phyloP scores from a whole-genome alignment of 2,329 filamentous ascomycete genomes.

The Penicillium sp. region DNA sequence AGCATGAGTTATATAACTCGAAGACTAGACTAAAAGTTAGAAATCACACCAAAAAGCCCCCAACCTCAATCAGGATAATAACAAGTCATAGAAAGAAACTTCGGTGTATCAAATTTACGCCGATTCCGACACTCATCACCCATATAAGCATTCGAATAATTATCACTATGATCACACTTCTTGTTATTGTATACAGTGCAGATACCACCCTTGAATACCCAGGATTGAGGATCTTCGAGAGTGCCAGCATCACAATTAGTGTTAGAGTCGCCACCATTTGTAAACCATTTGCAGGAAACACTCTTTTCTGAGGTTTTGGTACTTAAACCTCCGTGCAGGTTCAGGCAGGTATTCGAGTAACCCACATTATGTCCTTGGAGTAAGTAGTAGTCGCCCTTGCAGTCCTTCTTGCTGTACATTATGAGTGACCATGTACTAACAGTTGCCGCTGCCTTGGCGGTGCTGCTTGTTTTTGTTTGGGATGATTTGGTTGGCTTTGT shows the following conservation, averaged over 20 bases:
- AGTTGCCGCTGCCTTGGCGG: background rate
- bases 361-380: conserved; percentile 6
- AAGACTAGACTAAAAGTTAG: too few relatives aligned
- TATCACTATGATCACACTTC: background rate
- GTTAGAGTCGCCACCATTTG: background rate
- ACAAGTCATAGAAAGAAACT: too few relatives aligned
- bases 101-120: background rate
- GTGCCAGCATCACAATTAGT: background rate
- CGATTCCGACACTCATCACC: background rate
- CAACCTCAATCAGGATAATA: too few relatives aligned
- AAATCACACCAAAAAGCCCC: too few relatives aligned
- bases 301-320: background rate
- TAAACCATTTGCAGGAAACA: background rate
- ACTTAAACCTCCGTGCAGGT: background rate
- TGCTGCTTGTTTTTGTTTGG: background rate
- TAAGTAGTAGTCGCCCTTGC: conserved; percentile 13
- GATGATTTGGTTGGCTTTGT: background rate
- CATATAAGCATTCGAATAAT: background rate
- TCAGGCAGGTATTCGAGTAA: background rate
- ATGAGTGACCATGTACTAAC: conserved; percentile 4
- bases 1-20: too few relatives aligned
- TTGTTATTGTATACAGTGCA: background rate
- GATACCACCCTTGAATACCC: background rate
- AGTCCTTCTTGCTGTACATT: conserved; percentile 10
- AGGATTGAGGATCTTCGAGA: background rate